Evolutionary conservation across 2,329 filamentous ascomycete genomes (phyloP).

Genomic region (Alternaria sp.): DNA sequence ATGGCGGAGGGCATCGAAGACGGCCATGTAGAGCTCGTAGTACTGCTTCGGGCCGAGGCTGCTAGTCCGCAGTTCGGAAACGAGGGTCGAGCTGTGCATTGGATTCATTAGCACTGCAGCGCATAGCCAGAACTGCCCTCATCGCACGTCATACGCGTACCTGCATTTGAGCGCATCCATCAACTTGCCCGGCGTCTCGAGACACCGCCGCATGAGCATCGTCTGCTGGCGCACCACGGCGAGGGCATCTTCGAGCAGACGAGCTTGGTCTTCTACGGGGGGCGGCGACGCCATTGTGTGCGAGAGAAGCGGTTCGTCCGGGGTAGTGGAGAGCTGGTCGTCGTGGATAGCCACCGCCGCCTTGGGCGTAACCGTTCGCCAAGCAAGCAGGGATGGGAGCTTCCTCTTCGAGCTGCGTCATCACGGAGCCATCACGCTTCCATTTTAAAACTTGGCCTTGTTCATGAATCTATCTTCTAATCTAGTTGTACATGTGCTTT

Average conservation of each 20-base stretch:
- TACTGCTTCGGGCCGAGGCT: constrained; percentile 99
- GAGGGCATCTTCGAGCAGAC: constrained; percentile 96
- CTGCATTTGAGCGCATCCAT: constrained; percentile 99
- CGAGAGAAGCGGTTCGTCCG: constrained; percentile 32
- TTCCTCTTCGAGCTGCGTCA: constrained; percentile 41
- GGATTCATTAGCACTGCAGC: constrained; percentile 13
- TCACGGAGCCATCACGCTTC: constrained; percentile 15
- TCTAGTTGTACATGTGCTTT: constrained; percentile 10
- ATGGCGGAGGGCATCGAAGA: constrained; percentile 97
- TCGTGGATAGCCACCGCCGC: constrained; percentile 33
- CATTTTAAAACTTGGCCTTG: neutral
- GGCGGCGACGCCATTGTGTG: constrained; percentile 58
- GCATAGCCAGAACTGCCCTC: neutral
- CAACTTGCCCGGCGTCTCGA: constrained; percentile 96
- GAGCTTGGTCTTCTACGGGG: constrained; percentile 70
- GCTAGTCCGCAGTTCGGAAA: constrained; percentile 97
- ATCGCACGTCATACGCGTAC: constrained; percentile 60
- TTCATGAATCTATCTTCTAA: constrained; percentile 12
- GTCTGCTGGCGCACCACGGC: constrained; percentile 97
- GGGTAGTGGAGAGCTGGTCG: constrained; percentile 40
- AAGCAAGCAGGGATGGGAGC: constrained; percentile 40
- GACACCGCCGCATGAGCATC: constrained; percentile 93
- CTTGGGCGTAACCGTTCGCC: constrained; percentile 37
- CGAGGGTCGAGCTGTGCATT: constrained; percentile 81
- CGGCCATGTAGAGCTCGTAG: constrained; percentile 99